Evolutionary conservation across 2,329 filamentous ascomycete species (phyloP), one percentile per base, ranked within the genome.

Genomic region (Dactylonectria estremocensis): DNA sequence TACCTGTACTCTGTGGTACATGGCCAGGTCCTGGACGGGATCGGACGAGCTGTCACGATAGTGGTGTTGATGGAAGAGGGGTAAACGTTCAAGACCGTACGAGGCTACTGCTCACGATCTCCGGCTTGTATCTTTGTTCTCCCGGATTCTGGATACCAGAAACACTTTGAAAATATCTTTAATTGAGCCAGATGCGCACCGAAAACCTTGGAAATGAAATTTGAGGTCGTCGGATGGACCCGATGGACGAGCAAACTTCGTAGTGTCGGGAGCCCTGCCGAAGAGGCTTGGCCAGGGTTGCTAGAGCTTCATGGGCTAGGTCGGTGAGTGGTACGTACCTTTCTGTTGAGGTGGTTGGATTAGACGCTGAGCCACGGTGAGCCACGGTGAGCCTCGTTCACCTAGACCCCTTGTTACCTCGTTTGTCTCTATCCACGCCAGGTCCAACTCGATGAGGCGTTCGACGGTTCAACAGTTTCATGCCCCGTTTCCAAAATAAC

Each of bases 401-500:
- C 63, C 63, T 61, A 18, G 63, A 22, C 37, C 53, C 37, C 53
- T 35, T 18, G 35, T 33, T 33, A 35, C 37, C 55, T 55, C 48
- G 48, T 53, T 53, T 49, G 55, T 37, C 48, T 16, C 37, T 49
- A 35, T 52, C 37, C 16, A n/a, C 5, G 18, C 46, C 46, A 28
- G 46, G 20, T n/a, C 48, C 28, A 43, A 61, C 48, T 65, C 62
- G 59, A 50, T 62, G 59, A 54, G 50, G 50, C 48, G 10, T 43
- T 33, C 48, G 31, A 31, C 62, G 40, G 69, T 74, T 74, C 72
- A 74, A 74, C 72, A 72, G 43, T 65, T 71, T 70, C 60, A 54
- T 61, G 50, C 56, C 61, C 58, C 66, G 58, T 60, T 64, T 75
- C 68, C 73, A 72, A 72, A 74, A 75, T 71, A 72, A 64, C 59